Evolutionary conservation across 2,329 filamentous ascomycete genomes (phyloP), one percentile per base, ranked within the genome.

Genomic region (Colletotrichum nymphaeae): DNA sequence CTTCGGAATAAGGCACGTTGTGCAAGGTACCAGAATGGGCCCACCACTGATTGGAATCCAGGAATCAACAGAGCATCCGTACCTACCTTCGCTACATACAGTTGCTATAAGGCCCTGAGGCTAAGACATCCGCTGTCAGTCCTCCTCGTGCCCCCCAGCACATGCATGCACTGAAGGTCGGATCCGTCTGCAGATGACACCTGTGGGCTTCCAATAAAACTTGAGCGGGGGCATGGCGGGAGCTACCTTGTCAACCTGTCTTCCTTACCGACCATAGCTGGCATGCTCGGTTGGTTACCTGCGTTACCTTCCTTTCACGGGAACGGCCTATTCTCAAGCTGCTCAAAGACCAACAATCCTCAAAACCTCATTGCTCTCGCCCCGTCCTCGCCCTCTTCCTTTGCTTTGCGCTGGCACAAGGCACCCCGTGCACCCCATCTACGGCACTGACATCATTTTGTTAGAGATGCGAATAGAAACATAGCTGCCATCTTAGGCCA

Each of bases 181-280:
- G 71, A 57, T 73, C 71, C 67, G 71, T 71, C 67, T 73, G 67
- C 71, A 73, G 67, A 73, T 73, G 71, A 73, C 71, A 73, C 71
- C 71, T 49, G 42, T 49, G 19, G 42, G 42, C 42, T 73, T 71
- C 71, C 67, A 73, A 66, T 71, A 65, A 63, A 57, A 73, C 62
- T 66, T 32, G 62, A 58, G 62, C 71, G 67, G 71, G 67, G 70
- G 69, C 37, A n/a, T 52, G 37, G 6, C 69, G 53, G 62, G 55
- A 73, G 67, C 60, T 71, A 69, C 65, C 37, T 28, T 62, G 56
- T 37, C 32, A 69, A 58, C 37, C 24, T 56, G 56, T 37, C 32
- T 64, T 52, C 49, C 30, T n/a, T 32, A 28, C 12, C 22, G 19
- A 56, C 53, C 19, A 11, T 32, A 55, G 30, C 62, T 64, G 49